Evolutionary conservation across 139 green algal species (phyloP), one percentile per base, ranked within the genome.

Genomic region (Volvox africanus): DNA sequence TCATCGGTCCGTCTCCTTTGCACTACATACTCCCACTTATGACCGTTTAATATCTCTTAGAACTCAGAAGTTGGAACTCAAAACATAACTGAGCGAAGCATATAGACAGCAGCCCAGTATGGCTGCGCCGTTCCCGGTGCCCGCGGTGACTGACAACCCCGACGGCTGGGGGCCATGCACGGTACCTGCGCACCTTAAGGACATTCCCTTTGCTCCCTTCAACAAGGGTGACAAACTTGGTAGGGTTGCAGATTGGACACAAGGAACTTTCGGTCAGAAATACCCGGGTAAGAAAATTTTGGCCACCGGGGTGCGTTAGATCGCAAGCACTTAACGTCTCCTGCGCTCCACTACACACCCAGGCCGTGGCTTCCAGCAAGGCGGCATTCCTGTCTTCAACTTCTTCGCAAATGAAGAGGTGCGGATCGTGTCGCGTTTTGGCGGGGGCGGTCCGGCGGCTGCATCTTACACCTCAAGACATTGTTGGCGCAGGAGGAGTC

Each of bases 351-450:
- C 50, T 61, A 12, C 21, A 3, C 26, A 73, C 35, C 3, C 79
- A 87, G 88, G 76, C 76, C 88, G 92, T 24, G 91, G 92, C 35
- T 92, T 89, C 16, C 28, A 89, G 26, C 90, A 94, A 30, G 80
- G 82, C 2, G 95, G 95, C 80, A 93, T 92, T 61, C 93, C 96
- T 13, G 96, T 99, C 2, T 99, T 99, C 94, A 99, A 98, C 93
- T 99, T 99, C 95, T 97, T 98, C 86, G 95, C 97, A 68, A 97
- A 97, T 61, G 97, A 99, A 78, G 98, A 99, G 91, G 98, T 99
- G 80, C 28, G 93, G 9, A 26, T 55, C 21, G n/a, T 21, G 76
- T 20, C 55, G 32, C 71, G n/a, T 67, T 76, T 71, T 90, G 69
- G 32, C 35, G 67, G 30, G 83, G 62, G 82, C 61, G 67, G 55